A percentile compares a stretch with the other conserved stretches of the same genome.
Evolutionary conservation across 2,329 filamentous ascomycete genomes (phyloP).

Genomic region (Atkinsonella texensis): DNA sequence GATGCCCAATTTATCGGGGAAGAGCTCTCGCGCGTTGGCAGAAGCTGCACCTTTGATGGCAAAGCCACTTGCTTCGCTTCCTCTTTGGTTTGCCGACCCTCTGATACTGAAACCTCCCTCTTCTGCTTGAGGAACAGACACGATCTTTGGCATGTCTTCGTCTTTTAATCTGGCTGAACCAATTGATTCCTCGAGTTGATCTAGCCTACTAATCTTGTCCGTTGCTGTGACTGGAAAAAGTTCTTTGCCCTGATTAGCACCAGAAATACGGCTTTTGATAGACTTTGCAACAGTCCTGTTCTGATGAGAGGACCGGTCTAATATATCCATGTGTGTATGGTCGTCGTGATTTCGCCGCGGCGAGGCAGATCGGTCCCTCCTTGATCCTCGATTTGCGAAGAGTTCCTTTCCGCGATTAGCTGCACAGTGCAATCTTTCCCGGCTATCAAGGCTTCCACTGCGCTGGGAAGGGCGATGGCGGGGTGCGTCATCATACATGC

Average conservation of each 20-base stretch:
- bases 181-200: conserved; percentile 26
- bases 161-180: conserved; percentile 25
- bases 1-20: conserved; percentile 48
- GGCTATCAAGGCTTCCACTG: conserved; percentile 17
- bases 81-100: conserved; percentile 38
- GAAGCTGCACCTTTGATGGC: conserved; percentile 52
- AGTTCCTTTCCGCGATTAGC: conserved; percentile 49
- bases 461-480: conserved; percentile 16
- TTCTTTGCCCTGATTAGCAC: conserved; percentile 22
- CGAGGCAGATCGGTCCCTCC: conserved; percentile 40
- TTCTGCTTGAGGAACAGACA: conserved; percentile 36
- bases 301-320: conserved; percentile 21
- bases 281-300: conserved; percentile 22
- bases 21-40: conserved; percentile 48
- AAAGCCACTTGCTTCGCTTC: conserved; percentile 37
- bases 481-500: conserved; percentile 68
- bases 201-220: conserved; percentile 20
- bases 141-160: conserved; percentile 41
- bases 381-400: conserved; percentile 34
- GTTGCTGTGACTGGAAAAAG: conserved; percentile 25
- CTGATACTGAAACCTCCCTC: conserved; percentile 45
- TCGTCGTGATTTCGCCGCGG: conserved; percentile 32
- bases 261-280: conserved; percentile 21
- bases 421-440: conserved; percentile 16
- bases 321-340: conserved; percentile 25